Base-by-base conservation (phyloP, 2,329 filamentous ascomycete genomes). In the Didymella segeticola region DNA sequence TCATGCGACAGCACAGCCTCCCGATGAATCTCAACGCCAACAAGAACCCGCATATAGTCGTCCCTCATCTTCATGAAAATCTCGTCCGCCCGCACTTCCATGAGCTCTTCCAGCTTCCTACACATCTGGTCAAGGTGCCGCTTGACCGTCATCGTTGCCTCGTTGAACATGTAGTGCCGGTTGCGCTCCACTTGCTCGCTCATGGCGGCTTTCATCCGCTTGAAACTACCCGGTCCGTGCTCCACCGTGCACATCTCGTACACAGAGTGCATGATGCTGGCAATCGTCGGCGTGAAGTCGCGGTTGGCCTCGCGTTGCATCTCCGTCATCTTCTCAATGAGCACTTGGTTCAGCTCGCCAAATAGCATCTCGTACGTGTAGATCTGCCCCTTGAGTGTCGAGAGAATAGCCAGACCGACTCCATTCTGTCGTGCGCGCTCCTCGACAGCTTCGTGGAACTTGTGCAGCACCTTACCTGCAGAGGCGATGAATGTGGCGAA, bases 191-290 rank as follows among this genome's bases (percentile, higher is more conserved):
- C 76, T 47, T 85, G 76, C 0, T 58, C 34, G 0, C 48, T 48
- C 81, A 87, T 84, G 22, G 72, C 56, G 0, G 41, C 52, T 57
- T 84, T 86, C 80, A 86, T 86, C 2, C 83, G 77, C 29, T 51
- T 69, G 63, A 73, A 85, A 10, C 66, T 74, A 2, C 84, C 83
- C 0, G 30, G 4, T 64, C 79, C 82, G n/a, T 33, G 31, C 62
- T 85, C 80, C 0, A 68, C 58, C 4, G 67, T 56, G 62, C 82
- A 85, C 0, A 39, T 43, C 0, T 72, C 50, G 62, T 87, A 87
- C 0, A 75, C 78, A 2, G 68, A 53, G 2, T 58, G 56, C 79
- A 87, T 84, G 26, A 68, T 69, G 1, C 59, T 36, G 4, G 71
- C 64, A 47, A 87, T 78, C 2, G 74, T 73, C 0, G 82, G 83